A percentile compares a stretch with the other conserved stretches of the same genome.
Evolutionary conservation across 106 monocot genomes (phyloP).

Genomic region (Amphibolis antarctica): DNA sequence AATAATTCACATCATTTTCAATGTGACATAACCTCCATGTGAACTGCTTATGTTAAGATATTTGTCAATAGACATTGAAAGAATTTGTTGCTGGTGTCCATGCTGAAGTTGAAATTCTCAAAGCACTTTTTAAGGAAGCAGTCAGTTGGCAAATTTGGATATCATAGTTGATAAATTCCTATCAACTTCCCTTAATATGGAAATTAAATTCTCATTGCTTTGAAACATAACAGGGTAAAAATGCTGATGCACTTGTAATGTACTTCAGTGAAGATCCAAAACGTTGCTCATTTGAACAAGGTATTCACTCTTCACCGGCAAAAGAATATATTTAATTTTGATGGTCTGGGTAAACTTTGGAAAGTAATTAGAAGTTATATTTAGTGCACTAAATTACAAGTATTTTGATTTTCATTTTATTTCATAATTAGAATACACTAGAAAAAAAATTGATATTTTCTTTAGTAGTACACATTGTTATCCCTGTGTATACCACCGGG

Average conservation of each 20-base stretch:
- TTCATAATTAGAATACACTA: too few species aligned
- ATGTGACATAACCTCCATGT: too few species aligned
- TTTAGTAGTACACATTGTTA: too few species aligned
- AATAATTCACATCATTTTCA: too few species aligned
- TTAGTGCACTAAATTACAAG: too few species aligned
- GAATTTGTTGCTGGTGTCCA: slow-evolving; percentile 51
- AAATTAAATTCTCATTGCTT: not conserved
- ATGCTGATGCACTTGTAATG: slow-evolving; percentile 50
- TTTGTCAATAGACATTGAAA: slow-evolving; percentile 41
- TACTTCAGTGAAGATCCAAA: slow-evolving; percentile 93
- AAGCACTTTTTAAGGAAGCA: slow-evolving; percentile 38
- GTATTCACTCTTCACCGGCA: slow-evolving; percentile 19
- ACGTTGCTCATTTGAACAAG: slow-evolving; percentile 77
- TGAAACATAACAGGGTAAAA: slow-evolving; percentile 46
- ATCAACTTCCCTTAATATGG: not conserved
- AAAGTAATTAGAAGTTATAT: too few species aligned
- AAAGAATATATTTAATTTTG: too few species aligned
- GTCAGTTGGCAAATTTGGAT: slow-evolving; percentile 25
- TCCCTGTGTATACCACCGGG: too few species aligned
- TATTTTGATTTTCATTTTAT: too few species aligned
- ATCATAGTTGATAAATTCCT: not conserved
- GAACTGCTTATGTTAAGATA: too few species aligned
- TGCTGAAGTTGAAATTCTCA: slow-evolving; percentile 46
- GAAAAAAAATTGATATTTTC: too few species aligned
- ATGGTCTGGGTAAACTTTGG: too few species aligned